Percentiles rank a stretch among this genome's conserved stretches.
Evolutionary conservation across 768 basidiomycete species (phyloP).

Genomic region (Pholiota microspora): DNA sequence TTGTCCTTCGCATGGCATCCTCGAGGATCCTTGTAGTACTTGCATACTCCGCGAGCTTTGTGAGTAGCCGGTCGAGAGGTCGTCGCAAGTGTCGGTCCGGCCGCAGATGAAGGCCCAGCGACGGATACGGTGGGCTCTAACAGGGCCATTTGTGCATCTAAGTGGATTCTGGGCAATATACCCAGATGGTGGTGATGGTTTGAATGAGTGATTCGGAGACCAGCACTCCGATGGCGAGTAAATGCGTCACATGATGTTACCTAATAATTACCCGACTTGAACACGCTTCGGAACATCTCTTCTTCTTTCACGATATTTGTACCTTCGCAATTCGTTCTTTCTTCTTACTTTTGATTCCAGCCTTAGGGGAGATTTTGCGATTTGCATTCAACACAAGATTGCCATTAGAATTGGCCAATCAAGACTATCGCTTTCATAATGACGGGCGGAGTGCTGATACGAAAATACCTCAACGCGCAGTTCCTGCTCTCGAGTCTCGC

Average conservation of each 20-base stretch:
- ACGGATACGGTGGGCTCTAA: not conserved
- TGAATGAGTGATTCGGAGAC: not conserved
- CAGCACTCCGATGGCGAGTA: not conserved
- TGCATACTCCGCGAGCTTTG: slow-evolving; percentile 69
- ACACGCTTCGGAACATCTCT: not conserved
- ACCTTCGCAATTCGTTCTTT: no score
- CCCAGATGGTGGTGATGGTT: not conserved
- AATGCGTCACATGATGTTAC: not conserved
- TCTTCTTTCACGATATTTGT: no score
- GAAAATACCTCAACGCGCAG: slow-evolving; percentile 9
- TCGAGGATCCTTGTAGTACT: slow-evolving; percentile 57
- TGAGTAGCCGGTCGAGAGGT: slow-evolving; percentile 57
- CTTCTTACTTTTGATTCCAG: no score
- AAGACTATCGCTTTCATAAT: not conserved
- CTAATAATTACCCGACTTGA: not conserved
- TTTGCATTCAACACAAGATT: no score
- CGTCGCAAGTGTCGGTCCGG: not conserved
- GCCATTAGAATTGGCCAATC: no score
- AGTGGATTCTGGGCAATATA: not conserved
- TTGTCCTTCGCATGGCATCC: slow-evolving; percentile 68
- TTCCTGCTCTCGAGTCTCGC: slow-evolving; percentile 11
- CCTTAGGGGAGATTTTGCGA: no score
- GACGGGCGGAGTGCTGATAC: not conserved
- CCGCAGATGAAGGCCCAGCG: not conserved
- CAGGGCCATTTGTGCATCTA: not conserved